Percentiles rank a stretch among this genome's conserved stretches.
phyloP scores from a whole-genome alignment of 2,329 filamentous ascomycete genomes.

The Alternaria alternata region DNA sequence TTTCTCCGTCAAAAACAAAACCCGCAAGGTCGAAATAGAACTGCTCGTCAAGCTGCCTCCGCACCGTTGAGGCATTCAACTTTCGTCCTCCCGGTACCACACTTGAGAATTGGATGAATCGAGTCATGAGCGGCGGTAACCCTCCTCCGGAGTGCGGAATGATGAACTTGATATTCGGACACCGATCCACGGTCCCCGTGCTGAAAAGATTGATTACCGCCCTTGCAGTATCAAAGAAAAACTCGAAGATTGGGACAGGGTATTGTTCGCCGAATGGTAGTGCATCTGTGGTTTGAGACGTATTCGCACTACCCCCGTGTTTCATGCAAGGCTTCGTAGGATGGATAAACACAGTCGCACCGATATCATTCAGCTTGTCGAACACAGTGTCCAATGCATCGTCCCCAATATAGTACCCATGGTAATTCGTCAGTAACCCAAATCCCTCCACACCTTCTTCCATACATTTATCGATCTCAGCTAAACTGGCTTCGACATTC shows the following conservation, averaged over 20 bases:
- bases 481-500: conserved; percentile 56
- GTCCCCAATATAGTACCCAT: conserved; percentile 63
- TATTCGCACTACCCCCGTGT: conserved; percentile 8
- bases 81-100: conserved; percentile 49
- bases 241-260: conserved; percentile 59
- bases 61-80: conserved; percentile 37
- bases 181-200: conserved; percentile 56
- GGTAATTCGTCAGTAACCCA: conserved; percentile 61
- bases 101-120: conserved; percentile 53
- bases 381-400: conserved; percentile 57
- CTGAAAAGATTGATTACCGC: conserved; percentile 60
- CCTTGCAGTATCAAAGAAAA: conserved; percentile 63
- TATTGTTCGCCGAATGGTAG: conserved; percentile 50
- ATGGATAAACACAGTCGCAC: conserved; percentile 63
- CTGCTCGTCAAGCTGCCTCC: conserved; percentile 47
- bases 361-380: conserved; percentile 56
- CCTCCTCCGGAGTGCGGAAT: conserved; percentile 60
- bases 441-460: conserved; percentile 61
- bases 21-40: conserved; percentile 65
- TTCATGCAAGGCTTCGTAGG: conserved; percentile 60
- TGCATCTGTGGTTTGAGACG: conserved; percentile 34
- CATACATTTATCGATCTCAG: conserved; percentile 57
- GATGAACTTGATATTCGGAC: conserved; percentile 58
- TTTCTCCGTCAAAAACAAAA: conserved; percentile 54
- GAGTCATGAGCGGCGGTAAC: conserved; percentile 55